phyloP scores from a whole-genome alignment of 179 eudicot species.

The Heliamphora pulchella region DNA sequence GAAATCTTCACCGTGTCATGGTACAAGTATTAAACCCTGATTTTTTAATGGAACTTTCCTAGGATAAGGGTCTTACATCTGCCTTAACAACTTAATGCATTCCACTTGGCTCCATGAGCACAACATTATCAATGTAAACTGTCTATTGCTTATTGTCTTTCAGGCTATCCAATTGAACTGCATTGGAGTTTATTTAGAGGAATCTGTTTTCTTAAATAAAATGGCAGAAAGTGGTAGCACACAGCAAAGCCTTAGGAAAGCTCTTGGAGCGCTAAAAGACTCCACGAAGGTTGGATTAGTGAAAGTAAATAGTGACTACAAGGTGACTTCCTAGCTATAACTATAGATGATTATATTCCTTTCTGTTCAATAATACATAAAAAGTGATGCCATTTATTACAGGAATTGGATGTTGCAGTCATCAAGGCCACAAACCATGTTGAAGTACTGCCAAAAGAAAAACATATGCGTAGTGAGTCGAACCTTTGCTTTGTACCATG shows the following conservation, averaged over 20 bases:
- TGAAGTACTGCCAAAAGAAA: constrained; percentile 32
- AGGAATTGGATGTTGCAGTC: constrained; percentile 33
- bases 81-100: neutral
- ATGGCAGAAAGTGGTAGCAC: constrained; percentile 20
- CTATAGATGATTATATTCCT: neutral
- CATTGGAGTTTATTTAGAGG: constrained; percentile 1
- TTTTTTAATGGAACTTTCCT: neutral
- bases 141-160: neutral
- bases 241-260: constrained; percentile 24
- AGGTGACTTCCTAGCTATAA: constrained; percentile 17
- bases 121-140: neutral
- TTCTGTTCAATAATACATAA: neutral
- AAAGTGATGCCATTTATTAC: neutral
- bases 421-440: constrained; percentile 42
- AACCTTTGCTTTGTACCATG: neutral
- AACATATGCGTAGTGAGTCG: constrained; percentile 30
- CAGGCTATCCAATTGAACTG: neutral
- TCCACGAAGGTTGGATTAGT: constrained; percentile 32
- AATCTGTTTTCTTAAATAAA: neutral
- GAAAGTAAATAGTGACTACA: constrained; percentile 31
- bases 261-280: constrained; percentile 35
- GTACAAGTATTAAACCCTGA: neutral
- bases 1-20: neutral
- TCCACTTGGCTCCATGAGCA: neutral
- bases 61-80: neutral